A percentile compares a stretch with the other conserved stretches of the same genome.
phyloP scores from a whole-genome alignment of 768 basidiomycete genomes.

The Cubamyces lactineus region DNA sequence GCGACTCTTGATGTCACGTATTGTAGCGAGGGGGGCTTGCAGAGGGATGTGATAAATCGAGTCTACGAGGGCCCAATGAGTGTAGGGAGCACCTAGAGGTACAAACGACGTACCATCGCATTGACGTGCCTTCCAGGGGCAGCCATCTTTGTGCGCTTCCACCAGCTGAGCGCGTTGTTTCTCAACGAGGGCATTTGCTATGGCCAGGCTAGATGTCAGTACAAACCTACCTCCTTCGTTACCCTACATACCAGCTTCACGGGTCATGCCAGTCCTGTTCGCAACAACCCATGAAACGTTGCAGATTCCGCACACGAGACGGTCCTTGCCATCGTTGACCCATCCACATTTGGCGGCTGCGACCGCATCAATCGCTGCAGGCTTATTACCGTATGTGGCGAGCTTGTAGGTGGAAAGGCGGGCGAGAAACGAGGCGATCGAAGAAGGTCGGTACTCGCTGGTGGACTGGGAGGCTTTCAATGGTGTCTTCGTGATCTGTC shows the following conservation, averaged over 20 bases:
- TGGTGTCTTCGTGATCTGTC: constrained; percentile 33
- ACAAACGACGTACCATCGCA: constrained; percentile 65
- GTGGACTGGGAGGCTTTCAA: constrained; percentile 38
- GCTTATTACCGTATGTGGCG: constrained; percentile 80
- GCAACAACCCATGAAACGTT: constrained; percentile 74
- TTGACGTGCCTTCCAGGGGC: constrained; percentile 82
- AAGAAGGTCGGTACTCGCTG: constrained; percentile 80
- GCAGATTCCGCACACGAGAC: constrained; percentile 75
- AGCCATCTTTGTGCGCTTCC: constrained; percentile 75
- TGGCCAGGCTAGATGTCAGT: constrained; percentile 24
- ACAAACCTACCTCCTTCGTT: constrained; percentile 35
- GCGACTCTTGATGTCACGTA: constrained; percentile 58
- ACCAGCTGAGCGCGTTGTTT: constrained; percentile 71
- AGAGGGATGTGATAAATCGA: constrained; percentile 79
- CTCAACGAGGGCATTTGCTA: constrained; percentile 72
- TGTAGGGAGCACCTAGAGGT: not conserved
- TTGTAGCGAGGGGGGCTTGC: constrained; percentile 63
- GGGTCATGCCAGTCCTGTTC: constrained; percentile 68
- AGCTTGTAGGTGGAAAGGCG: constrained; percentile 81
- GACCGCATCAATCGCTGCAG: constrained; percentile 71
- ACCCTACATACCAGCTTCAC: constrained; percentile 70
- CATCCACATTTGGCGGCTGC: constrained; percentile 84
- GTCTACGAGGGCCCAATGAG: constrained; percentile 40
- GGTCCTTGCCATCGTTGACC: constrained; percentile 82
- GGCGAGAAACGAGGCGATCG: constrained; percentile 68